These are phyloP conservation scores for Sungouiella thailandica DNA, from an alignment of 805 yeast genomes.

Conservation along the genomic window DNA sequence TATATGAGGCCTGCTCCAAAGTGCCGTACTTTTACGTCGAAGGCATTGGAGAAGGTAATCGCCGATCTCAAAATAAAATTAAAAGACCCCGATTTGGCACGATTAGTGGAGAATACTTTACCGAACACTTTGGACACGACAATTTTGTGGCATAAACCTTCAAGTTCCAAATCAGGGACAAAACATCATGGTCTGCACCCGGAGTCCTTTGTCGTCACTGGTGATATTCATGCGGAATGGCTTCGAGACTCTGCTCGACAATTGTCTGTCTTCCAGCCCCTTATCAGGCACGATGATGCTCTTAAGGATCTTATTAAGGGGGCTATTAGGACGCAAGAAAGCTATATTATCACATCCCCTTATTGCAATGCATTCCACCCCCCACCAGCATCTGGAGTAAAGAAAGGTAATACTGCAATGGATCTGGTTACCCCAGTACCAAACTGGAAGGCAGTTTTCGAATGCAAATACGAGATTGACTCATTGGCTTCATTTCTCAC, in stretches of 20 bases:
- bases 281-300: constrained; percentile 46
- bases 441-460: constrained; percentile 70
- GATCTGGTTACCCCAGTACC: constrained; percentile 70
- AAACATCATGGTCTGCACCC: constrained; percentile 20
- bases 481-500: constrained; percentile 80
- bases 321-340: constrained; percentile 76
- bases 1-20: constrained; percentile 68
- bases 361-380: constrained; percentile 94
- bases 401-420: constrained; percentile 45
- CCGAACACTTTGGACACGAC: constrained; percentile 91
- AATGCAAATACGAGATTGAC: constrained; percentile 87
- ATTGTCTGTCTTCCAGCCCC: constrained; percentile 65
- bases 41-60: constrained; percentile 57
- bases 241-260: constrained; percentile 83
- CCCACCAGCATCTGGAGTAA: constrained; percentile 50
- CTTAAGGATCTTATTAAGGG: constrained; percentile 59
- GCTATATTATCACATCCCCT: constrained; percentile 57
- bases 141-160: constrained; percentile 57
- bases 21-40: constrained; percentile 71
- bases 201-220: constrained; percentile 78
- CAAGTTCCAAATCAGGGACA: constrained; percentile 13
- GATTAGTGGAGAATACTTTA: constrained; percentile 74
- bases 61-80: constrained; percentile 46
- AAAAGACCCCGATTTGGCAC: constrained; percentile 59
- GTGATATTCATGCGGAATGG: constrained; percentile 95